These are phyloP conservation scores for Psilocybe tampanensis DNA, from an alignment of 768 basidiomycete genomes.

Conservation along the genomic window DNA sequence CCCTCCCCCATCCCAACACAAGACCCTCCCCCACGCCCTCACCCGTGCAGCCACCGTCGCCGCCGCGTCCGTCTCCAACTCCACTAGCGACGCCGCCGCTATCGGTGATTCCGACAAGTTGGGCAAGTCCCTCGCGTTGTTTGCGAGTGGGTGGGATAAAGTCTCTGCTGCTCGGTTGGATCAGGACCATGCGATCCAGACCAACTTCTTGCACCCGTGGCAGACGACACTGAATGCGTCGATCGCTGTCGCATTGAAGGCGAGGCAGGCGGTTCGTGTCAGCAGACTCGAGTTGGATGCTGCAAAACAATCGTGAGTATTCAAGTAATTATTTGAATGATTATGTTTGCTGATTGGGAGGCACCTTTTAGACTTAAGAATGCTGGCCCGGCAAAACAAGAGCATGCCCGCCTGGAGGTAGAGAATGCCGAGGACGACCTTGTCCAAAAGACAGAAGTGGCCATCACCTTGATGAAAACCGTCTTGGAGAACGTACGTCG, in stretches of 20 bases:
- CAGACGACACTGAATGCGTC: constrained; percentile 83
- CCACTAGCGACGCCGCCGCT: constrained; percentile 41
- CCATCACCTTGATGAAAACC: constrained; percentile 96
- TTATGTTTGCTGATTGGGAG: constrained; percentile 1
- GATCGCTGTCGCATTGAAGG: constrained; percentile 91
- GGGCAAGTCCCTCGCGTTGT: constrained; percentile 75
- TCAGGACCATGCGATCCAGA: constrained; percentile 75
- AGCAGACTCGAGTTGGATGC: constrained; percentile 89
- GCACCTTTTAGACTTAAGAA: constrained; percentile 66
- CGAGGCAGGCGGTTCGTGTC: constrained; percentile 76
- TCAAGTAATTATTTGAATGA: neutral
- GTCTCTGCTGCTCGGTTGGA: constrained; percentile 73
- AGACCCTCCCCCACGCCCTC: constrained; percentile 96
- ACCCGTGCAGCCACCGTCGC: constrained; percentile 76
- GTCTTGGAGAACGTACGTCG: constrained; percentile 92
- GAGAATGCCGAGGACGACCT: constrained; percentile 96
- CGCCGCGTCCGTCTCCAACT: constrained; percentile 46
- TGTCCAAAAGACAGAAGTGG: constrained; percentile 97
- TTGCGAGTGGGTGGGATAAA: constrained; percentile 84
- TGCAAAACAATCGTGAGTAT: constrained; percentile 80
- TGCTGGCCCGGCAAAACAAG: constrained; percentile 75
- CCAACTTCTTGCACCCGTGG: constrained; percentile 80
- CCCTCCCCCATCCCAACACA: constrained; percentile 69
- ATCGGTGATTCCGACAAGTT: constrained; percentile 58
- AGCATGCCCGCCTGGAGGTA: constrained; percentile 89